phyloP scores from a whole-genome alignment of 2,329 filamentous ascomycete species.

The Exophiala mesophila region DNA sequence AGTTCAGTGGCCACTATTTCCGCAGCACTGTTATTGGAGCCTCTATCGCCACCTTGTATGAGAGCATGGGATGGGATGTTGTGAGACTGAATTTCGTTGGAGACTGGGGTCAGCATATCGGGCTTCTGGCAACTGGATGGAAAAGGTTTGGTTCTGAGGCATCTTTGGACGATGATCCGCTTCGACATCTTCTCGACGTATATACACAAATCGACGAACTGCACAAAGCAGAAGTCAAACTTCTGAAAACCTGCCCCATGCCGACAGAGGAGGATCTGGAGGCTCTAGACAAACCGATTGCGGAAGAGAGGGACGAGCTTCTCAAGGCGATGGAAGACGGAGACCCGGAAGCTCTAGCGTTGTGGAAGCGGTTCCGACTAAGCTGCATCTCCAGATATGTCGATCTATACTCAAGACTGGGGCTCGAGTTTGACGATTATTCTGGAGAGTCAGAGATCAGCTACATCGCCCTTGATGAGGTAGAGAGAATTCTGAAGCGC shows the following conservation, averaged over 20 bases:
- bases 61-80: constrained; percentile 65
- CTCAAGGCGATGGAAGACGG: constrained; percentile 69
- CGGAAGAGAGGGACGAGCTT: constrained; percentile 46
- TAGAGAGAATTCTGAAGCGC: constrained; percentile 58
- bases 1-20: constrained; percentile 70
- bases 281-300: constrained; percentile 38
- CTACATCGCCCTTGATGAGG: constrained; percentile 60
- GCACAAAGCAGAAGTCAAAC: constrained; percentile 53
- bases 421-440: constrained; percentile 66
- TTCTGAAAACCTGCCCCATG: too few species aligned
- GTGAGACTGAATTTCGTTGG: constrained; percentile 69
- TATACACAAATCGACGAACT: constrained; percentile 65
- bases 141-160: constrained; percentile 71
- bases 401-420: constrained; percentile 64
- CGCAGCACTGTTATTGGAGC: constrained; percentile 72
- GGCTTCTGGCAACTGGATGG: constrained; percentile 67
- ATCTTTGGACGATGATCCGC: constrained; percentile 65
- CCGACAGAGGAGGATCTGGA: constrained; percentile 18
- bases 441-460: constrained; percentile 70
- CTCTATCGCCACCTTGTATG: constrained; percentile 65
- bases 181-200: constrained; percentile 76
- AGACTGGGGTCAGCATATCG: constrained; percentile 61
- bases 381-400: constrained; percentile 64
- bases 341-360: constrained; percentile 54
- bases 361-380: constrained; percentile 64